phyloP scores from a whole-genome alignment of 495 filamentous ascomycete species.

The Cercophora scortea region DNA sequence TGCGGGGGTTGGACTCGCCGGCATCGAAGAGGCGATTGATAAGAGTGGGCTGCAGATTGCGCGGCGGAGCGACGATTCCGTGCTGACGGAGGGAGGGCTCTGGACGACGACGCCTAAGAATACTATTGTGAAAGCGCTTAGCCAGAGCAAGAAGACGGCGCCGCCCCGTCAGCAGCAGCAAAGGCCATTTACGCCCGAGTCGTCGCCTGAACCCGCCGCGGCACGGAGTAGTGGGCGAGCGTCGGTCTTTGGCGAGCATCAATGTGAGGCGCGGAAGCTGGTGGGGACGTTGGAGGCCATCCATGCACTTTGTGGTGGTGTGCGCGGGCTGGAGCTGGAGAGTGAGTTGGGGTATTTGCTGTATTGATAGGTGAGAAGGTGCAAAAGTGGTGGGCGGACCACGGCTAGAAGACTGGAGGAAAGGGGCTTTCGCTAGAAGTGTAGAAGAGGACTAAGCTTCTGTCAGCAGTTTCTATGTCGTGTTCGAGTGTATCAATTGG shows the following conservation, averaged over 20 bases:
- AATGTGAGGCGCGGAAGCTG: conserved; percentile 10
- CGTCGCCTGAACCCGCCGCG: conserved; percentile 15
- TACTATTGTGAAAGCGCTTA: too few species aligned
- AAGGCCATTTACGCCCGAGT: conserved; percentile 15
- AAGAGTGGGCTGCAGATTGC: too few species aligned
- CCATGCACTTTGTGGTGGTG: conserved; percentile 6
- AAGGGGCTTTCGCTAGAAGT: too few species aligned
- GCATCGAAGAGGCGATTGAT: neutral
- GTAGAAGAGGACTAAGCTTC: too few species aligned
- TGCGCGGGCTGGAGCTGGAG: conserved; percentile 19
- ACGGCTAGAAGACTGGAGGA: too few species aligned
- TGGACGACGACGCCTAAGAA: too few species aligned
- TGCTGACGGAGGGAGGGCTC: too few species aligned
- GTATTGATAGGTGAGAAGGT: conserved; percentile 3
- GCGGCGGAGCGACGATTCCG: too few species aligned
- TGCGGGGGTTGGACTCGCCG: conserved; percentile 11
- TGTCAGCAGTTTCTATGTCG: too few species aligned
- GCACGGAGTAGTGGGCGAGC: neutral
- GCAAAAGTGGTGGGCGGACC: too few species aligned
- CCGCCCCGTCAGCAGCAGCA: neutral
- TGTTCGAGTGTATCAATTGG: too few species aligned
- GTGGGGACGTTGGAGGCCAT: conserved; percentile 9
- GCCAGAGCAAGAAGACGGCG: too few species aligned
- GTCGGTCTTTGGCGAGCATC: conserved; percentile 5
- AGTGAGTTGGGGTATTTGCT: conserved; percentile 15